A percentile compares a stretch with the other conserved stretches of the same genome.
Evolutionary conservation across 2,329 filamentous ascomycete species (phyloP).

Genomic region (Pseudocercospora vitis): DNA sequence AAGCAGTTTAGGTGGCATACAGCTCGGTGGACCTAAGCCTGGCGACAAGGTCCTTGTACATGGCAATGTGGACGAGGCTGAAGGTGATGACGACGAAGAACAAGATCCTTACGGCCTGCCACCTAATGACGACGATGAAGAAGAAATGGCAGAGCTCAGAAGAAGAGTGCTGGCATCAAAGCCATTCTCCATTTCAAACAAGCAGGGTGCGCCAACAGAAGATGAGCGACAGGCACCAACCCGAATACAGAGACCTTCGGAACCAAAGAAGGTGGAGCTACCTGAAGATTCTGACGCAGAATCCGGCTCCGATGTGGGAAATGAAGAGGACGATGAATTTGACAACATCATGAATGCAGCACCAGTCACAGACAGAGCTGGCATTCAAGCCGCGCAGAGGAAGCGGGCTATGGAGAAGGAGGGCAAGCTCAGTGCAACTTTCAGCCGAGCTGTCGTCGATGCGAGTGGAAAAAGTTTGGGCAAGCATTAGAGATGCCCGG

Average conservation of each 20-base stretch:
- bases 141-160: constrained; percentile 89
- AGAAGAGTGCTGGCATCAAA: constrained; percentile 89
- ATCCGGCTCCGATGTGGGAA: constrained; percentile 68
- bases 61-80: constrained; percentile 44
- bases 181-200: constrained; percentile 65
- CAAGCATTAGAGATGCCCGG: too few species aligned
- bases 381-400: constrained; percentile 64
- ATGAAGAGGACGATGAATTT: constrained; percentile 71
- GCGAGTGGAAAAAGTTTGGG: constrained; percentile 46
- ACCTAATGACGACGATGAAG: constrained; percentile 74
- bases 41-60: constrained; percentile 51
- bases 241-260: constrained; percentile 60
- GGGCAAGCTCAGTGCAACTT: constrained; percentile 46
- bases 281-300: constrained; percentile 62
- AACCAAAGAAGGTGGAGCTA: constrained; percentile 41
- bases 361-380: constrained; percentile 81
- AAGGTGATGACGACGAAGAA: constrained; percentile 51
- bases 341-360: constrained; percentile 92
- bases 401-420: constrained; percentile 52
- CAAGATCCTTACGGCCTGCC: constrained; percentile 74
- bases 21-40: constrained; percentile 45
- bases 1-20: constrained; percentile 39
- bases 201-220: constrained; percentile 35
- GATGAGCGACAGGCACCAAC: constrained; percentile 59
- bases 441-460: constrained; percentile 50